Conservation (phyloP, 2,329 filamentous ascomycete genomes). For the Mycogone perniciosa region DNA sequence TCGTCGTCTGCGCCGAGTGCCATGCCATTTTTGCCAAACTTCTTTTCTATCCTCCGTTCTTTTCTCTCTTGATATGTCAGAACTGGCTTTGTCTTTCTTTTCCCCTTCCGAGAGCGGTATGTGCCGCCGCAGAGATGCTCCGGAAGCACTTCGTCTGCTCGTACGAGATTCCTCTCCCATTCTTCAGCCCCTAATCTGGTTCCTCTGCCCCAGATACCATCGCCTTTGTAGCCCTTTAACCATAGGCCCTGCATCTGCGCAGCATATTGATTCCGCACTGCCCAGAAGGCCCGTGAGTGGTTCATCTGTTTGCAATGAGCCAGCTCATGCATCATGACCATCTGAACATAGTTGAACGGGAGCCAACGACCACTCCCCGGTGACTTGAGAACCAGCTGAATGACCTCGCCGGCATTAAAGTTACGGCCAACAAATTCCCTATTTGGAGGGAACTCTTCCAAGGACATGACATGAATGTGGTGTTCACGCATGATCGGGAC, state of each 20-base stretch:
- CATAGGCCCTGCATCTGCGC: constrained; percentile 65
- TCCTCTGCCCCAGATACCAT: constrained; percentile 77
- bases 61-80: constrained; percentile 66
- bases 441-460: constrained; percentile 80
- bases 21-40: constrained; percentile 67
- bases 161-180: constrained; percentile 49
- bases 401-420: constrained; percentile 82
- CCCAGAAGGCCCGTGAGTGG: constrained; percentile 75
- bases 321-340: constrained; percentile 93
- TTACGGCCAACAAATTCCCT: constrained; percentile 80
- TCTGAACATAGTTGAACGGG: constrained; percentile 77
- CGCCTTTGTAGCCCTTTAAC: constrained; percentile 65
- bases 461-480: constrained; percentile 56
- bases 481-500: constrained; percentile 65
- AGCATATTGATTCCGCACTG: constrained; percentile 66
- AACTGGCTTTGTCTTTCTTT: constrained; percentile 45
- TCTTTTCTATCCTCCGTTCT: constrained; percentile 64
- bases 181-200: constrained; percentile 53
- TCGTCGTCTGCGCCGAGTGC: constrained; percentile 64
- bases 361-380: constrained; percentile 62
- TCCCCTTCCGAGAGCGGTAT: constrained; percentile 56
- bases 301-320: constrained; percentile 92
- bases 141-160: constrained; percentile 51
- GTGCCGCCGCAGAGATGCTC: constrained; percentile 78
- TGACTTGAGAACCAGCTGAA: constrained; percentile 75